Conservation (phyloP, 2,329 filamentous ascomycete genomes). For the Sporothrix humicola region DNA sequence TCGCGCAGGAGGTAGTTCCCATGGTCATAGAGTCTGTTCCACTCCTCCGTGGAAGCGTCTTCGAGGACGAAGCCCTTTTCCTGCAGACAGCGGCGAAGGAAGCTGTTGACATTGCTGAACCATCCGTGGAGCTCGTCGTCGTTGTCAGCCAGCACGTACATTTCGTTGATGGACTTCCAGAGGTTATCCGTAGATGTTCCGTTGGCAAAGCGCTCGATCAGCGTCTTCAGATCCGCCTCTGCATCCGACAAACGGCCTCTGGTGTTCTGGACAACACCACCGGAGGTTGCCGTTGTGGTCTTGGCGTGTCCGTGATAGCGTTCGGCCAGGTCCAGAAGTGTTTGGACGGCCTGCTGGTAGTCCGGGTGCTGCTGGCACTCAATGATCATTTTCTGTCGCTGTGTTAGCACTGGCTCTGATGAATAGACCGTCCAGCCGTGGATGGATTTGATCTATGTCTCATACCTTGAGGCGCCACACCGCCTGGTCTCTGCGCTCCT, state of each 20-base stretch:
- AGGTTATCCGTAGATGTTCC: slow-evolving; percentile 87
- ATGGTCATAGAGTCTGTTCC: slow-evolving; percentile 83
- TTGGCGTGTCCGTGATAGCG: slow-evolving; percentile 79
- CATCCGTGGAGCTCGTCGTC: slow-evolving; percentile 87
- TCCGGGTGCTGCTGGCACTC: slow-evolving; percentile 96
- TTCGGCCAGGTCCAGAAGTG: slow-evolving; percentile 82
- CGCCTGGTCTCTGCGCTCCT: slow-evolving; percentile 90
- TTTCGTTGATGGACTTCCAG: slow-evolving; percentile 79
- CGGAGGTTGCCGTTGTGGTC: slow-evolving; percentile 65
- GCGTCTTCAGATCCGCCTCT: slow-evolving; percentile 79
- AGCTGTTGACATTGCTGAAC: slow-evolving; percentile 81
- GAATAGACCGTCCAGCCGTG: not conserved
- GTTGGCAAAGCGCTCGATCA: slow-evolving; percentile 96
- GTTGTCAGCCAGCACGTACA: slow-evolving; percentile 85
- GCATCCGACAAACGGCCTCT: slow-evolving; percentile 71
- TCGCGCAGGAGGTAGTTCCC: slow-evolving; percentile 86
- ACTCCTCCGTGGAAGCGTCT: slow-evolving; percentile 77
- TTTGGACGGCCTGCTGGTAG: slow-evolving; percentile 90
- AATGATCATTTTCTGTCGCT: slow-evolving; percentile 83
- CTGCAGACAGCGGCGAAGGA: slow-evolving; percentile 81
- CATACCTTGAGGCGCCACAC: slow-evolving; percentile 78
- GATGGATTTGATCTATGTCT: too few relatives aligned
- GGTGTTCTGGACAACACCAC: slow-evolving; percentile 74
- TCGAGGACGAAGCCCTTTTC: slow-evolving; percentile 91
- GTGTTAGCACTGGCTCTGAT: not conserved